Evolutionary conservation across 1,284 basidiomycete species (phyloP), one percentile per base, ranked within the genome.

Genomic region (Naganishia cerealis): DNA sequence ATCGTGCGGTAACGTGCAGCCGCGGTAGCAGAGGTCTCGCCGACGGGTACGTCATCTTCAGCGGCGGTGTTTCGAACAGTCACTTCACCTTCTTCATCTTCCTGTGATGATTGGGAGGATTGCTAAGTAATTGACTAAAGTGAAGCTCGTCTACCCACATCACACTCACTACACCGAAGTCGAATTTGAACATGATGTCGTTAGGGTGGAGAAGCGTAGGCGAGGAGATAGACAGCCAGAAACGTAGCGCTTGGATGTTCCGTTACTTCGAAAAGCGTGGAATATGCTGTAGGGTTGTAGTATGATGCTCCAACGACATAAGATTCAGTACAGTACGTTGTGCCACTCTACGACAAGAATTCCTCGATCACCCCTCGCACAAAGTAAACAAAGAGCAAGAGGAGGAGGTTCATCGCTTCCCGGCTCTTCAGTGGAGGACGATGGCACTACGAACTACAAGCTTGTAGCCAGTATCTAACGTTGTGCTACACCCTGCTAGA

Each of bases 131-230:
- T 53, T 71, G 43, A 50, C 66, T 71, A 66, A 50, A 68, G 24
- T 55, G 18, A 52, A 7, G 38, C 29, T 38, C 36, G 40, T 29
- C 21, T 24, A 24, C 39, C 12, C 33, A 16, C 39, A 1, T 16
- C 26, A 0, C n/a, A 54, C 76, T 57, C 56, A 80, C 80, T 26
- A 81, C 65, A 53, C 81, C 76, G 66, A 82, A 82, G 62, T 77
- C 78, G 68, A 82, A 82, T 66, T 82, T 82, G 78, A 82, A 82
- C 80, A 81, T 80, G 66, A 50, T 58, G 26, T 59, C 26, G 48
- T 15, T 29, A 39, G 24, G 38, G 9, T 56, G 36, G 54, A 55
- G 26, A 33, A 55, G 8, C 24, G 54, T 33, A 33, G 29, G 6
- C 29, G 29, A 6, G 6, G 29, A 3, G 29, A 6, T 33, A 6